A percentile compares a stretch with the other conserved stretches of the same genome.
phyloP scores from a whole-genome alignment of 2,329 filamentous ascomycete genomes.

The Cladophialophora carrionii region DNA sequence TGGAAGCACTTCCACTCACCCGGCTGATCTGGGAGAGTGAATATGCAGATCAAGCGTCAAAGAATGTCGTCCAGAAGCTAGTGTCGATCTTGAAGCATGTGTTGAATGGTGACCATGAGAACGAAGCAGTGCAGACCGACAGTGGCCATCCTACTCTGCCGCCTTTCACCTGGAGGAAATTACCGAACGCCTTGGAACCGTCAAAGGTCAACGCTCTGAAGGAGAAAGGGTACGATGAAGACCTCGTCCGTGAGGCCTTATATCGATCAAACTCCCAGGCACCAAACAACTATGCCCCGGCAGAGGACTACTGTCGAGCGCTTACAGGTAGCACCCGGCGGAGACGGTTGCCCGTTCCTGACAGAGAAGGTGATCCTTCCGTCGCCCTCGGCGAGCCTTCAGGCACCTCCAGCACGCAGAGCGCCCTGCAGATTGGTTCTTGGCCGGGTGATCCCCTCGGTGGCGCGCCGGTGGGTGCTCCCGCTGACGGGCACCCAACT shows the following conservation, averaged over 20 bases:
- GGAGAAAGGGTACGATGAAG: conserved; percentile 59
- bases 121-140: conserved; percentile 62
- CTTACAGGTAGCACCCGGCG: conserved; percentile 62
- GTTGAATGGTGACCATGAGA: conserved; percentile 75
- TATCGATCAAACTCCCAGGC: conserved; percentile 75
- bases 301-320: conserved; percentile 75
- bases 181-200: conserved; percentile 51
- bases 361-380: conserved; percentile 28
- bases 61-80: conserved; percentile 74
- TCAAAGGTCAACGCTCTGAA: conserved; percentile 52
- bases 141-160: conserved; percentile 60
- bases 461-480: conserved; percentile 18
- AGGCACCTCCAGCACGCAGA: conserved; percentile 15
- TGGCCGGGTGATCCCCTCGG: conserved; percentile 14
- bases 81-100: conserved; percentile 82
- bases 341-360: conserved; percentile 66
- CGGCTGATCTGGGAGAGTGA: conserved; percentile 77
- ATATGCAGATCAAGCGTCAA: conserved; percentile 78
- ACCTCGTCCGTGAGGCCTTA: conserved; percentile 74
- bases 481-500: conserved; percentile 17
- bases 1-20: conserved; percentile 75
- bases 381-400: conserved; percentile 40
- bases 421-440: conserved; percentile 15
- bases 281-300: conserved; percentile 41
- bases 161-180: conserved; percentile 55